A percentile compares a stretch with the other conserved stretches of the same genome.
Conservation (phyloP, 306 rosid species). For the Gillenia trifoliata region DNA sequence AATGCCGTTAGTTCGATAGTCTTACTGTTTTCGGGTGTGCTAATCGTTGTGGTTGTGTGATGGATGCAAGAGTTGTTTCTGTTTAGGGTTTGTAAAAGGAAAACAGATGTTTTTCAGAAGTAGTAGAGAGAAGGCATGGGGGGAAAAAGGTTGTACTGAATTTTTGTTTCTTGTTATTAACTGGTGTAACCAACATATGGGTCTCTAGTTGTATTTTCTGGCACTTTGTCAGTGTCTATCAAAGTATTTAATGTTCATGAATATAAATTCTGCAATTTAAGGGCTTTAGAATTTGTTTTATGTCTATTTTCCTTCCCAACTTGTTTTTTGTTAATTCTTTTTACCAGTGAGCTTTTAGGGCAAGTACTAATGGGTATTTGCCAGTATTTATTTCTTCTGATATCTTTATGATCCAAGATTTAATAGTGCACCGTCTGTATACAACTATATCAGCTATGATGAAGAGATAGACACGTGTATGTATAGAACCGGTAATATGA, state of each 20-base stretch:
- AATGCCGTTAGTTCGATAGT: constrained; percentile 22
- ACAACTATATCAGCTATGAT: no score
- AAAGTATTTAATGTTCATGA: constrained; percentile 39
- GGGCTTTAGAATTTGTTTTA: not conserved
- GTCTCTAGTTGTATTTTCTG: constrained; percentile 32
- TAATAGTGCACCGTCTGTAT: no score
- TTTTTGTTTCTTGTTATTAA: constrained; percentile 1
- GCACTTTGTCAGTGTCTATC: constrained; percentile 25
- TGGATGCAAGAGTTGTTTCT: constrained; percentile 24
- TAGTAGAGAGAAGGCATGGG: constrained; percentile 22
- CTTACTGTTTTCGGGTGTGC: constrained; percentile 24
- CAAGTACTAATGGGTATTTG: not conserved
- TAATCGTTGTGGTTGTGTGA: constrained; percentile 10
- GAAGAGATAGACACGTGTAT: no score
- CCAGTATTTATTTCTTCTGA: not conserved
- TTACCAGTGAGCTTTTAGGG: not conserved
- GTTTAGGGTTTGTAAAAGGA: constrained; percentile 29
- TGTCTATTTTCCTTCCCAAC: not conserved
- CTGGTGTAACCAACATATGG: constrained; percentile 37
- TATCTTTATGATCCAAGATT: constrained; percentile 2
- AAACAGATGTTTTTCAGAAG: constrained; percentile 8
- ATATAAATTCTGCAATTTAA: constrained; percentile 7
- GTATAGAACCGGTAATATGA: no score
- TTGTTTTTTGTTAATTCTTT: not conserved
- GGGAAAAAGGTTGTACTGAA: constrained; percentile 11